These are phyloP conservation scores for Hyaloscypha finlandica DNA, from an alignment of 495 filamentous ascomycete species.

Conservation along the genomic window DNA sequence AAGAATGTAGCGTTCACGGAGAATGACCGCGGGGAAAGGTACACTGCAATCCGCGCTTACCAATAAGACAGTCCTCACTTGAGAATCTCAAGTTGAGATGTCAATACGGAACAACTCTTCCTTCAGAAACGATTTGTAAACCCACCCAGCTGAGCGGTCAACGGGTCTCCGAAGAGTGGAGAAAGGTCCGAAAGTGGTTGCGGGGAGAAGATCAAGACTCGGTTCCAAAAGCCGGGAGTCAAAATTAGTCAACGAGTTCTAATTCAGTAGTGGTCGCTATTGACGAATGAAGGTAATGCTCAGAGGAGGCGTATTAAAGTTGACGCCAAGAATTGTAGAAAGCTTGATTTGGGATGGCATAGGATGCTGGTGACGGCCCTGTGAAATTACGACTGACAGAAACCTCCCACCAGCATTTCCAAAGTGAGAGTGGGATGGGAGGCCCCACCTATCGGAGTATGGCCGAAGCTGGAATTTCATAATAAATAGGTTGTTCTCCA, in stretches of 20 bases:
- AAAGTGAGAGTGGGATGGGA: not conserved
- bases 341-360: not conserved
- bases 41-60: not conserved
- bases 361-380: not conserved
- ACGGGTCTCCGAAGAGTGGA: not conserved
- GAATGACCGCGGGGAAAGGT: no score
- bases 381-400: not conserved
- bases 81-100: not conserved
- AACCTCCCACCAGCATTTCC: no score
- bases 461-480: not conserved
- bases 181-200: not conserved
- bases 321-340: not conserved
- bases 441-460: not conserved
- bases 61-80: not conserved
- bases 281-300: not conserved
- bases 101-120: not conserved
- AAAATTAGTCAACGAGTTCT: not conserved
- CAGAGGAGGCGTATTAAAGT: not conserved
- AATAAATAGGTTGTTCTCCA: not conserved
- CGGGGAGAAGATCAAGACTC: not conserved
- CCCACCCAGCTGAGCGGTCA: not conserved
- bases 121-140: not conserved
- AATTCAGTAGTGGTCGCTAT: not conserved
- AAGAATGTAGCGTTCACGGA: no score
- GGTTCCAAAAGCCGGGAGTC: not conserved